Percentiles rank a stretch among this genome's conserved stretches.
phyloP scores from a whole-genome alignment of 805 yeast species.

The Lipomyces anomalus region DNA sequence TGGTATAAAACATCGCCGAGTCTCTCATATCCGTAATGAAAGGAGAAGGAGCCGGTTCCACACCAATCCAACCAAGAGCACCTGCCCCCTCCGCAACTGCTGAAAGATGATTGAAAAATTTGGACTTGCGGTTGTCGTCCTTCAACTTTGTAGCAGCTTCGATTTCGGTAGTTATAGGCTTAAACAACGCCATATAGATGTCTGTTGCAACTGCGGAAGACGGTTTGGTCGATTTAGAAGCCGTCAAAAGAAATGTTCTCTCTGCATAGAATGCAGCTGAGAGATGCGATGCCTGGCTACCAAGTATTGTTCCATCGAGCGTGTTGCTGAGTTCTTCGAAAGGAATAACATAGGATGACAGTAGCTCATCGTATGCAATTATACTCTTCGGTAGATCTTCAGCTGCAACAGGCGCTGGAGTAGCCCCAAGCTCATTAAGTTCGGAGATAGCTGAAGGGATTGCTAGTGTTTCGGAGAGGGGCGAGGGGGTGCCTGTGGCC shows the following conservation, averaged over 20 bases:
- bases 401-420: slow-evolving; percentile 22
- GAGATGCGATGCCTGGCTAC: slow-evolving; percentile 34
- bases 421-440: too few relatives aligned
- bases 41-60: slow-evolving; percentile 62
- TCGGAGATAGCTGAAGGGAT: too few relatives aligned
- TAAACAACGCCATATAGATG: slow-evolving; percentile 49
- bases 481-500: too few relatives aligned
- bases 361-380: slow-evolving; percentile 46
- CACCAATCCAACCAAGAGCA: slow-evolving; percentile 84
- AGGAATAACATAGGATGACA: slow-evolving; percentile 52
- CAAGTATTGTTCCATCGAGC: slow-evolving; percentile 39
- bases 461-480: too few relatives aligned
- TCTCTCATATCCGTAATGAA: slow-evolving; percentile 79
- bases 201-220: slow-evolving; percentile 41
- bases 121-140: slow-evolving; percentile 67
- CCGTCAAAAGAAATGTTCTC: slow-evolving; percentile 53
- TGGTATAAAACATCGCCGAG: slow-evolving; percentile 89
- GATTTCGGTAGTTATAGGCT: slow-evolving; percentile 63
- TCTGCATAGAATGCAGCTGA: slow-evolving; percentile 54
- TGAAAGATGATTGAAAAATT: slow-evolving; percentile 63
- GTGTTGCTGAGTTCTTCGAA: slow-evolving; percentile 49
- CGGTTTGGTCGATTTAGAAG: slow-evolving; percentile 59
- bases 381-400: slow-evolving; percentile 17
- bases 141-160: slow-evolving; percentile 56
- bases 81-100: slow-evolving; percentile 87